Evolutionary conservation across 306 rosid genomes (phyloP).

Genomic region (Potentilla sterilis): DNA sequence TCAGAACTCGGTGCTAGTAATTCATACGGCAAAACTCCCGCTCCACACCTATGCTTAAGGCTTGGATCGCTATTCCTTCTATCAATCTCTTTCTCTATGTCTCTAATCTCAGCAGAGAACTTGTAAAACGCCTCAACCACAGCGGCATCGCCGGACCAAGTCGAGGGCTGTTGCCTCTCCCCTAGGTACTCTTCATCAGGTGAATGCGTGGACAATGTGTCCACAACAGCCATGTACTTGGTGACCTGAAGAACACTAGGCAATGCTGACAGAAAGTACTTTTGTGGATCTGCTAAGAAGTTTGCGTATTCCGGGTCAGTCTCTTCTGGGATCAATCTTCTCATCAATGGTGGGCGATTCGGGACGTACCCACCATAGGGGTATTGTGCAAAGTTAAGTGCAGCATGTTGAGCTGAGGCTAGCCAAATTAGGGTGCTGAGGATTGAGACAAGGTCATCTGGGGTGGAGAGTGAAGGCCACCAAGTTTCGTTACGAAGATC

Average conservation of each 20-base stretch:
- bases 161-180: conserved; percentile 69
- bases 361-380: conserved; percentile 96
- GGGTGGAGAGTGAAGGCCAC: conserved; percentile 73
- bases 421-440: conserved; percentile 84
- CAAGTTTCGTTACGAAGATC: conserved; percentile 63
- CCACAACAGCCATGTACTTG: conserved; percentile 88
- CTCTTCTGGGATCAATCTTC: conserved; percentile 76
- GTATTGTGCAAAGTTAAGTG: conserved; percentile 95
- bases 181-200: conserved; percentile 95
- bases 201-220: conserved; percentile 79
- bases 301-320: conserved; percentile 61
- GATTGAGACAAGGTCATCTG: conserved; percentile 58
- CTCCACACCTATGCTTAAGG: conserved; percentile 79
- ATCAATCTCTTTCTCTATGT: conserved; percentile 75
- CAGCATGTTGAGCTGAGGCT: conserved; percentile 95
- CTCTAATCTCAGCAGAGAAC: conserved; percentile 62
- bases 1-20: conserved; percentile 86
- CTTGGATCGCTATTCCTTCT: conserved; percentile 50
- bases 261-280: conserved; percentile 59
- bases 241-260: conserved; percentile 73
- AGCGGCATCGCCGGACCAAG: conserved; percentile 72
- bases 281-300: conserved; percentile 78
- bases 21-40: conserved; percentile 90
- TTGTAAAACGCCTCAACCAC: conserved; percentile 57
- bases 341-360: conserved; percentile 82